Base-by-base conservation (phyloP, 192 early-diverging fungal genomes). In the Allomyces macrogynus region DNA sequence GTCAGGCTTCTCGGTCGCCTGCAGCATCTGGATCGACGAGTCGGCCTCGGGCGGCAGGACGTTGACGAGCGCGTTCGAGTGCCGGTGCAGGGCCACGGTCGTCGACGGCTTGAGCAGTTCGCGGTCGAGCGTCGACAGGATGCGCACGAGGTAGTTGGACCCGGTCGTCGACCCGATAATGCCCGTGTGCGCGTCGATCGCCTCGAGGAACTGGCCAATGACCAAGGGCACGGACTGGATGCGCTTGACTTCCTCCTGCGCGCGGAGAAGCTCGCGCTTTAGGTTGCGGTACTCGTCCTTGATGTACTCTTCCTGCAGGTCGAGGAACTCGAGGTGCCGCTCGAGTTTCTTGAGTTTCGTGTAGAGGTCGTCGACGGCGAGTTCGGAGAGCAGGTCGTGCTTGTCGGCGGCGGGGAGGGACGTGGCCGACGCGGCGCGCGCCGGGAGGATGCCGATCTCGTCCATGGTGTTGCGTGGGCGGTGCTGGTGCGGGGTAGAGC, bases 231-330 rank as follows among this genome's bases (percentile, higher is more conserved):
- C 94, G 2, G 93, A 93, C 71, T 93, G 86, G 67, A 99, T 96
- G 62, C 96, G 85, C 78, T 97, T 96, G 27, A 99, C 94, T 75
- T 99, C 93, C 68, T 95, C 94, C 74, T 92, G 89, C 25, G 95
- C 92, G 40, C 91, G 84, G 60, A 95, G 78, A 62, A 99, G 78
- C 70, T 99, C 95, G 60, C 89, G 79, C 72, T 95, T 92, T 63
- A 99, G 70, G 74, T 97, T 94, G 78, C 92, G 90, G 79, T 94
- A 91, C 75, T 99, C 94, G 70, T 95, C 92, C 77, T 95, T 95
- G 75, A 99, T 99, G 75, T 97, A 99, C 74, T 97, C 93, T 72
- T 99, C 93, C 78, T 99, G 93, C 25, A 99, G 78, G 63, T 92
- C 87, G 57, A 99, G 76, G 68, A 99, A 89, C 76, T 99, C 95